Conservation (phyloP, 2,329 filamentous ascomycete genomes). For the Alternaria triticina region DNA sequence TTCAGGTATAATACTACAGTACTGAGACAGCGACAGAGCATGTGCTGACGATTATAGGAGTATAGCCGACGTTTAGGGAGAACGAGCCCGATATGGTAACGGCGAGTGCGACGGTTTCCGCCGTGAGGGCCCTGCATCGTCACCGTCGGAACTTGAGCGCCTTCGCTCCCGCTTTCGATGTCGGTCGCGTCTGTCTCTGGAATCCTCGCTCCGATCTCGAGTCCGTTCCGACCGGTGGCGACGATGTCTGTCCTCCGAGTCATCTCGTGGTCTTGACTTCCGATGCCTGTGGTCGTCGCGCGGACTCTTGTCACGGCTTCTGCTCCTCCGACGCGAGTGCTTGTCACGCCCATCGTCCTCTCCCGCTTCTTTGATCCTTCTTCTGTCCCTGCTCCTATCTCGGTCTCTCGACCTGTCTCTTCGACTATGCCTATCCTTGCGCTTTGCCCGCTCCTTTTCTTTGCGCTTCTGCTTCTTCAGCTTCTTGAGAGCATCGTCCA, state of each 20-base stretch:
- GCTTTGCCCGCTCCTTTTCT: constrained; percentile 57
- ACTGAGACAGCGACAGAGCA: neutral
- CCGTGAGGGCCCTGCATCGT: constrained; percentile 11
- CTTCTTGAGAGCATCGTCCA: constrained; percentile 71
- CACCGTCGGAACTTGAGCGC: constrained; percentile 10
- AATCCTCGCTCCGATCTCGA: constrained; percentile 19
- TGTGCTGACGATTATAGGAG: neutral
- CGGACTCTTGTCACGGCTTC: constrained; percentile 19
- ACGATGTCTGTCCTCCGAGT: constrained; percentile 16
- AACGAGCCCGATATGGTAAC: constrained; percentile 26
- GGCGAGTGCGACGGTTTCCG: constrained; percentile 21
- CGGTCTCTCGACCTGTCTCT: constrained; percentile 34
- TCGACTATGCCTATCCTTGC: constrained; percentile 34
- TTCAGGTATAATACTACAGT: neutral
- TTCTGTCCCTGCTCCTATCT: constrained; percentile 26
- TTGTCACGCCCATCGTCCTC: constrained; percentile 14
- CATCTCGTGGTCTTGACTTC: constrained; percentile 9
- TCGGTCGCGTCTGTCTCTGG: constrained; percentile 12
- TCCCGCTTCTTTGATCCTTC: constrained; percentile 28
- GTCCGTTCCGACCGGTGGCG: constrained; percentile 19
- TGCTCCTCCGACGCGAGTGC: constrained; percentile 22
- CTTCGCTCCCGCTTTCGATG: constrained; percentile 17
- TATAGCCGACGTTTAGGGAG: constrained; percentile 3
- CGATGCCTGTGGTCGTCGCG: constrained; percentile 15
- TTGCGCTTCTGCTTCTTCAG: constrained; percentile 56